phyloP scores from a whole-genome alignment of 306 rosid genomes.

The Lathyrus oleraceus region DNA sequence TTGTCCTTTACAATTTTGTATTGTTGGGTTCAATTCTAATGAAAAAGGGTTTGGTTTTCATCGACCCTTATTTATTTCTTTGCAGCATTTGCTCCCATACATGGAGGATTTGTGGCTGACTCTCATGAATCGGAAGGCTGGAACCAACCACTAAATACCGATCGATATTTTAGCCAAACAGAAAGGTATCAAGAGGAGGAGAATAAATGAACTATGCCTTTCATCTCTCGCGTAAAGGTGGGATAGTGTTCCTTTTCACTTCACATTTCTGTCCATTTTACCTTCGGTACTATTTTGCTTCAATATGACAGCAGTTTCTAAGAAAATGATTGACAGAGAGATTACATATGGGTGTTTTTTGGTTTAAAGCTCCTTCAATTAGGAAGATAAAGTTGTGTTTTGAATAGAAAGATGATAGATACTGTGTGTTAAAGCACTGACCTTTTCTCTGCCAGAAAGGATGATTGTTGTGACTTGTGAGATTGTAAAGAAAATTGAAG shows the following conservation, averaged over 20 bases:
- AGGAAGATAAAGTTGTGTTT: constrained; percentile 9
- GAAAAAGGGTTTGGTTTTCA: constrained; percentile 19
- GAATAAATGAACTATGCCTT: constrained; percentile 14
- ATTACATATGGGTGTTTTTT: constrained; percentile 8
- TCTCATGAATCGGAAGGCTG: constrained; percentile 38
- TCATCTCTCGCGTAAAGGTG: background rate
- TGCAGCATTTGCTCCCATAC: constrained; percentile 93
- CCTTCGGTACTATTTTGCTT: constrained; percentile 11
- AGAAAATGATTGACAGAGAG: background rate
- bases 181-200: constrained; percentile 42
- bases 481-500: constrained; percentile 20
- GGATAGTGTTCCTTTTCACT: constrained; percentile 21
- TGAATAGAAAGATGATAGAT: constrained; percentile 21
- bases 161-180: constrained; percentile 59
- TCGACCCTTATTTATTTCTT: constrained; percentile 18
- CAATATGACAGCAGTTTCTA: background rate
- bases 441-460: background rate
- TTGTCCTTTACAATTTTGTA: constrained; percentile 11
- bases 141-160: constrained; percentile 59
- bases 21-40: constrained; percentile 10
- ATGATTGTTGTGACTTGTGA: constrained; percentile 6
- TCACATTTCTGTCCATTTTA: background rate
- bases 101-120: constrained; percentile 46
- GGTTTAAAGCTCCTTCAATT: constrained; percentile 9
- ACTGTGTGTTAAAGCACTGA: constrained; percentile 11